Base-by-base conservation (phyloP, 2,329 filamentous ascomycete genomes). In the Venturia aucupariae region DNA sequence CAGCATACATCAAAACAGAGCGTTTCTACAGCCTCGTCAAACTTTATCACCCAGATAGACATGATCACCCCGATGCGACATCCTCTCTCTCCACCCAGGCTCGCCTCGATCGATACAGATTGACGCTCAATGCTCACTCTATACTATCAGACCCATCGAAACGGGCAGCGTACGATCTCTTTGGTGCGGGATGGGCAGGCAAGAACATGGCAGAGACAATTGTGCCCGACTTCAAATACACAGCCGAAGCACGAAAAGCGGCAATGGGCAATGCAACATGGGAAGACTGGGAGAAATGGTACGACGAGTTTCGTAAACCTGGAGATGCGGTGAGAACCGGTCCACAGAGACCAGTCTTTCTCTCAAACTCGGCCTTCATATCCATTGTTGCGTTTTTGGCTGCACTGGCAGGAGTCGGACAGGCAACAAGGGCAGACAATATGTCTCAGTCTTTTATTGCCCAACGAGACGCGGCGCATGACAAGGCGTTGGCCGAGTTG, bases 1-100 rank as follows among this genome's bases (percentile, higher is more conserved):
- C 85, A 17, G 83, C 86, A 1, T 97, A 99, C 75, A 87, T 84
- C 67, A 97, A 99, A 22, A n/a, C 32, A 76, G 78, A 82, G 54
- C 86, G 86, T 66, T 99, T 92, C 81, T 94, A 95, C 75, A 84
- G 93, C 72, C 84, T 99, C 62, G 94, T 96, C 65, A 99, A 97
- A 79, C 81, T 95, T 59, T 99, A 99, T 78, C 94, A 99, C 72
- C 94, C 94, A 0, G 94, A 99, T 75, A 84, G 84, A 66, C 79
- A 75, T 67, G 73, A 72, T 65, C 72, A 74, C 48, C 76, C 74
- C 65, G 70, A 71, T 74, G 77, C 66, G 75, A 57, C 35, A 1
- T 78, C 66, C 73, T 79, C 73, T 35, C 63, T 64, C 30, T 38
- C 62, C 74, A 73, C 19, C 68, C 76, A 84, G 32, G 82, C 84